A percentile compares a stretch with the other conserved stretches of the same genome.
These are phyloP conservation scores for Paramyrothecium sp. DNA, from an alignment of 2,329 filamentous ascomycete species.

Conservation along the genomic window DNA sequence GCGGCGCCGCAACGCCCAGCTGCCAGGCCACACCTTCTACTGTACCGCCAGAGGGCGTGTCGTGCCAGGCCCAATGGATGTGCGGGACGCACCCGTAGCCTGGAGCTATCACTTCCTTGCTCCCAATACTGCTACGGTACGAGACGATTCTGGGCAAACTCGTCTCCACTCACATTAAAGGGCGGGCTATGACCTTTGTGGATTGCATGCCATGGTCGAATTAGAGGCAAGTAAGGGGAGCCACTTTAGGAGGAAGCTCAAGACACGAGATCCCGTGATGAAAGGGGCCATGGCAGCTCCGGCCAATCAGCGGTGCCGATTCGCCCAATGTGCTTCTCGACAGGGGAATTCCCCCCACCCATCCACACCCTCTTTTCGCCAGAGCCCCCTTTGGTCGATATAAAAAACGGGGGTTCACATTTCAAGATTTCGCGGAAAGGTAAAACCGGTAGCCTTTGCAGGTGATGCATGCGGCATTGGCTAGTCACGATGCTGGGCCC, in stretches of 20 bases:
- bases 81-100: not conserved
- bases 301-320: not conserved
- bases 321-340: not conserved
- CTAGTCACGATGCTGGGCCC: not conserved
- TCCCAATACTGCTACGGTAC: not conserved
- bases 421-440: not conserved
- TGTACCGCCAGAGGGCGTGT: no score
- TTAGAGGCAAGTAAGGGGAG: not conserved
- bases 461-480: not conserved
- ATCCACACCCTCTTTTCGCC: not conserved
- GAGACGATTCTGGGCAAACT: not conserved
- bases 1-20: not conserved
- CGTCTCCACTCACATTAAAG: not conserved
- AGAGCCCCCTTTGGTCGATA: not conserved
- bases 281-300: not conserved
- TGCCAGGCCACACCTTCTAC: not conserved
- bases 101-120: not conserved
- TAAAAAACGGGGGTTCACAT: no score
- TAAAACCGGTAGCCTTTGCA: not conserved
- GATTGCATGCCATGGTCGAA: not conserved
- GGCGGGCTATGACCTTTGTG: not conserved
- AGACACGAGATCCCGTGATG: not conserved
- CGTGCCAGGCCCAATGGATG: not conserved
- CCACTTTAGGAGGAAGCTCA: not conserved
- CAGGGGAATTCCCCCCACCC: not conserved